A percentile compares a stretch with the other conserved stretches of the same genome.
Evolutionary conservation across 148 eudicot genomes (phyloP).

Genomic region (Silene uniflora): DNA sequence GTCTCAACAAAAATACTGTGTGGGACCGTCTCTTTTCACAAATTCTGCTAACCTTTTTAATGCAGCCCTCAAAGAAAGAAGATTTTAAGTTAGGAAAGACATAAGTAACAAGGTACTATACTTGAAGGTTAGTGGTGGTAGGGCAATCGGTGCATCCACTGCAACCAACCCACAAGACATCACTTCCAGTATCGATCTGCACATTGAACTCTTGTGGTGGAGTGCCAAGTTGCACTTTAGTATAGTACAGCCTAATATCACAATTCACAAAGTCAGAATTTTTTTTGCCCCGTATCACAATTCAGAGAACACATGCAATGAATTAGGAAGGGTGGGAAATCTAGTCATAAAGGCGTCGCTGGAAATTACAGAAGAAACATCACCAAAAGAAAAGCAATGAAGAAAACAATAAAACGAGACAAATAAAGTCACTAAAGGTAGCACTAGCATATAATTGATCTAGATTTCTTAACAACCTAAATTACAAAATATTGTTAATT

Average conservation of each 20-base stretch:
- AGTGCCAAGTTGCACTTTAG: constrained; percentile 69
- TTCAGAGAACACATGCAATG: too few species aligned
- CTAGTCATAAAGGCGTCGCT: not conserved
- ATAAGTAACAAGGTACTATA: constrained; percentile 24
- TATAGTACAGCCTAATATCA: constrained; percentile 66
- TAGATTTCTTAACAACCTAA: not conserved
- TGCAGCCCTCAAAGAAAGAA: not conserved
- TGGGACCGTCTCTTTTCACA: too few species aligned
- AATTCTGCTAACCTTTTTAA: too few species aligned
- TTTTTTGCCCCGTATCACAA: not conserved
- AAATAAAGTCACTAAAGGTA: not conserved
- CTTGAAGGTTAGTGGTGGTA: constrained; percentile 75
- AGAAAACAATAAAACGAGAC: not conserved
- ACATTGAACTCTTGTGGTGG: constrained; percentile 82
- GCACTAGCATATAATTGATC: not conserved
- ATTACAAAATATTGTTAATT: not conserved
- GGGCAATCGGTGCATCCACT: constrained; percentile 77
- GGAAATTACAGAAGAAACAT: constrained; percentile 8
- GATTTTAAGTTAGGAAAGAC: not conserved
- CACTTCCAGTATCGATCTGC: constrained; percentile 97
- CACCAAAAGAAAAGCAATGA: not conserved
- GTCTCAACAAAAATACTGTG: too few species aligned
- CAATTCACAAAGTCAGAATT: not conserved
- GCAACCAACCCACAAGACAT: constrained; percentile 93
- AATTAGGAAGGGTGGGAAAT: not conserved